These are phyloP conservation scores for Zoysia pacifica DNA, from an alignment of 176 grass and related monocot genomes.

Conservation along the genomic window DNA sequence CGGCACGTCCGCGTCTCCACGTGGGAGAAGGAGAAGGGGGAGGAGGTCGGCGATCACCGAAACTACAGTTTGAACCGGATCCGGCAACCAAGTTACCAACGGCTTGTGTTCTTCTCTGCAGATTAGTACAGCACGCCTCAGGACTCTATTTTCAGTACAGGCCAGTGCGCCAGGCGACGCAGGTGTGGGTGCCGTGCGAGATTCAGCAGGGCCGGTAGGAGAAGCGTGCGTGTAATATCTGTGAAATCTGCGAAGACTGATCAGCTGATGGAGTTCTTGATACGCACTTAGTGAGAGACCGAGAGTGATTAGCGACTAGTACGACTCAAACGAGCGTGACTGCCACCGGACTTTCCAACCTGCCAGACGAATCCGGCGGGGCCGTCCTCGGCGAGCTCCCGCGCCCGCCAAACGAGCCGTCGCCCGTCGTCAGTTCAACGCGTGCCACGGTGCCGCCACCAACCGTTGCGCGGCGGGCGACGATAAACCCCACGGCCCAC, in stretches of 20 bases:
- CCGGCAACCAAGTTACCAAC: neutral
- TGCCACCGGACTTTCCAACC: neutral
- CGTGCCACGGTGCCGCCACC: slow-evolving; percentile 5
- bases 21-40: slow-evolving; percentile 4
- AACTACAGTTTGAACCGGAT: slow-evolving; percentile 1
- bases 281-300: neutral
- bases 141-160: neutral
- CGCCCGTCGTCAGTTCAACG: neutral
- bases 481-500: neutral
- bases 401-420: neutral
- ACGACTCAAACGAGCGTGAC: neutral
- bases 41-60: neutral
- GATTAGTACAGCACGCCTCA: neutral
- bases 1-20: neutral
- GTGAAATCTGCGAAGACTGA: neutral
- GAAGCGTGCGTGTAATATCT: neutral
- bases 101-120: neutral
- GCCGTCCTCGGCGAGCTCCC: neutral
- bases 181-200: neutral
- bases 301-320: slow-evolving; percentile 1
- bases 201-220: no score
- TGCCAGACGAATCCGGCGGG: neutral
- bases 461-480: slow-evolving; percentile 7
- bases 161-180: no score
- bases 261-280: neutral